Base-by-base conservation (phyloP, 2,329 filamentous ascomycete genomes). In the Cytospora piceicola region DNA sequence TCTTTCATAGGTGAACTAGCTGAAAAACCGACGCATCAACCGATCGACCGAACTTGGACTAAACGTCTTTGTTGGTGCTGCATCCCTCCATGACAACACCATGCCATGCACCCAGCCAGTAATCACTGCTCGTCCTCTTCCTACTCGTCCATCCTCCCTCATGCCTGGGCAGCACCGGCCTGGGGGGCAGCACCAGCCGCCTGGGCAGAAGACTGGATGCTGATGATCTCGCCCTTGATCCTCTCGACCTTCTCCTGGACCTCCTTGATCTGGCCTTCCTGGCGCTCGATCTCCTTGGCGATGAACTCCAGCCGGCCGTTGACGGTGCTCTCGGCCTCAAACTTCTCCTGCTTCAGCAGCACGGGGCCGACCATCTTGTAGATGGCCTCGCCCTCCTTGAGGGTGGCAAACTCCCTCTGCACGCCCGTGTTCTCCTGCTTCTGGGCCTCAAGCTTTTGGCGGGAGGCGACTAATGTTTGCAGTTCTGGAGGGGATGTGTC, bases 351-450 rank as follows among this genome's bases (percentile, higher is more conserved):
- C 83, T 98, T 97, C 73, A 99, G 79, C 46, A 99, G 81, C 8
- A 98, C 92, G 0, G 95, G 95, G 0, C 95, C 95, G 56, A 97
- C 88, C 52, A 97, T 87, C 80, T 98, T 99, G 86, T 96, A 99
- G 77, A 99, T 96, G 69, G 88, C 92, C 73, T 96, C 91, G 71
- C 90, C 90, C 46, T 94, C 90, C 72, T 89, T 86, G 66, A 98
- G 83, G 62, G 85, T 84, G 51, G 87, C 83, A 77, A 98, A 98
- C 78, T 98, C 94, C 89, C 92, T 90, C 77, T 96, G 88, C 12
- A 99, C 95, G 20, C 90, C 89, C 58, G 89, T 80, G 75, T 98
- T 99, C 77, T 99, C 95, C 75, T 97, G 92, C 76, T 91, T 91
- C 78, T 99, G 95, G 8, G 93, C 91, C 76, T 97, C 94, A 8